Base-by-base conservation (phyloP, 345 rosid species). In the Arabidopsis arenosa region DNA sequence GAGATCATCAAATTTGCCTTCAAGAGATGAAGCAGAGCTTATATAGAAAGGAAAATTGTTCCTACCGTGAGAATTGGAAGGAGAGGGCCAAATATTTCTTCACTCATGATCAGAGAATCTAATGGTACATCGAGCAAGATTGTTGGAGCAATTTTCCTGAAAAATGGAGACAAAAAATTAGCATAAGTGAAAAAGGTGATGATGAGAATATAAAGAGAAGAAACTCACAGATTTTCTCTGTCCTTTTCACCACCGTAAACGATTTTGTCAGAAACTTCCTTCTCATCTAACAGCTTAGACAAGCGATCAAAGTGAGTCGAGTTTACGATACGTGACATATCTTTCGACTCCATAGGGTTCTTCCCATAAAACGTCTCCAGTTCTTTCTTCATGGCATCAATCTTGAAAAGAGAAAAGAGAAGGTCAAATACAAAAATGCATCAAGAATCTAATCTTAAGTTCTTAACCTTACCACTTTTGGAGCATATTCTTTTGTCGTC, bases 71-170 rank as follows among this genome's bases (percentile, higher is more conserved):
- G 51, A 73, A 95, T 85, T 66, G 99, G 99, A 80, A 95, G 98
- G 77, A 95, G 75, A 18, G 99, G 99, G 54, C 99, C 99, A 82
- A 92, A 95, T 55, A 95, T 92, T 84, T 92, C 99, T 67, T 95
- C 97, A 14, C 63, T 84, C 99, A 95, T 95, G 44, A 92, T 87
- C 76, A 83, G 44, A 78, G 98, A 87, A 74, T 92, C 86, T 63
- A 26, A 73, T 0, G 99, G 96, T 3, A 90, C 94, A 47, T 88
- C 96, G n/a, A 95, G 83, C 82, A 95, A 85, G 80, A 95, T 80
- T 68, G 99, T 88, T 11, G 99, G 99, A 78, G 91, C 78, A 72
- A 95, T 90, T 80, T 65, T 84, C 83, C 98, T 95, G 82, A 80
- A 30, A 32, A 3, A 64, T 63, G 36, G 6, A 30, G 63, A 51